These are phyloP conservation scores for Cyclanthera cordifolia DNA, from an alignment of 306 rosid species.

Conservation along the genomic window DNA sequence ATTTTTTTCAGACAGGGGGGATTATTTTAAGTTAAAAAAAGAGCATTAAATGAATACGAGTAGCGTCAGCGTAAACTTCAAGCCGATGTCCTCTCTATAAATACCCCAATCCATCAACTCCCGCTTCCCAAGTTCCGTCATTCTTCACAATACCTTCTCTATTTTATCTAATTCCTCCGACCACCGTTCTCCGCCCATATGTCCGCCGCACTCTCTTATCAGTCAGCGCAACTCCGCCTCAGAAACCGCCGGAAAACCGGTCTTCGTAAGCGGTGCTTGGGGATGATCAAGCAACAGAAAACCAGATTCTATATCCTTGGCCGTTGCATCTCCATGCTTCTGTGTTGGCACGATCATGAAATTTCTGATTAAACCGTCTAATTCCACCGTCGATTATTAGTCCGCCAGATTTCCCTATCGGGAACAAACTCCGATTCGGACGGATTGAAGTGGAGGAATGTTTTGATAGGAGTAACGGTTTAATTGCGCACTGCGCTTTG, in stretches of 20 bases:
- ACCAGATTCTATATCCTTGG: conserved; percentile 44
- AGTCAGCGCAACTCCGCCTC: not conserved
- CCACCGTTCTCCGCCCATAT: not conserved
- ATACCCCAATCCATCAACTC: not conserved
- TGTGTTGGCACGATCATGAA: conserved; percentile 49
- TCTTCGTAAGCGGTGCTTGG: conserved; percentile 31
- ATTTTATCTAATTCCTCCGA: not conserved
- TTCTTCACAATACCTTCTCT: not conserved
- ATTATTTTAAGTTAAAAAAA: not conserved
- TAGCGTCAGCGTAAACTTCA: conserved; percentile 3
- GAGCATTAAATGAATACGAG: not conserved
- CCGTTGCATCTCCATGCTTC: conserved; percentile 49
- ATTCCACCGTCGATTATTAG: not conserved
- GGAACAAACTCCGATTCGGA: not conserved
- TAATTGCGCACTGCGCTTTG: not conserved
- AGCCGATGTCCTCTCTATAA: not conserved
- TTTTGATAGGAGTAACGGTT: not conserved
- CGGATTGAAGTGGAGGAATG: not conserved
- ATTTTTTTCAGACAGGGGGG: not conserved
- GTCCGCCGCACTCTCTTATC: not conserved
- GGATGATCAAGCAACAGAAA: conserved; percentile 43
- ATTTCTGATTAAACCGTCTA: conserved; percentile 20
- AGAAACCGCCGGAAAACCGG: conserved; percentile 19
- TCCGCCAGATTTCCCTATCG: not conserved
- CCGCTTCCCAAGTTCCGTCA: not conserved